Conservation (phyloP, 1,139 yeast species). For the Yamadazyma diospyri region DNA sequence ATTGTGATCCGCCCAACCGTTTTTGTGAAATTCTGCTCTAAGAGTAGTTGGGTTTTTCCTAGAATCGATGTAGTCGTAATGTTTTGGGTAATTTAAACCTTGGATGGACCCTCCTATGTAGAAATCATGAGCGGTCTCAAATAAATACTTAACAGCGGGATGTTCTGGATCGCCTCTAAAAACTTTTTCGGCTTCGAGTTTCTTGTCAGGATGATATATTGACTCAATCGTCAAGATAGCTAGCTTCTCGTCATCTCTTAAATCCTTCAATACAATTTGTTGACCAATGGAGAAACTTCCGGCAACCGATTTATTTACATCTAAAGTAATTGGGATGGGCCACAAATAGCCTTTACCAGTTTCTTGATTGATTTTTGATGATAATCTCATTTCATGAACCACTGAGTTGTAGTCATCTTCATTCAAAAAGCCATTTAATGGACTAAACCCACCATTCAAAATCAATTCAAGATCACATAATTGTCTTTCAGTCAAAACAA, state of each 20-base stretch:
- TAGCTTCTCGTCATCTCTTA: constrained; percentile 75
- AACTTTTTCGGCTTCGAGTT: constrained; percentile 74
- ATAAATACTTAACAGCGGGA: constrained; percentile 80
- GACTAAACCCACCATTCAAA: constrained; percentile 92
- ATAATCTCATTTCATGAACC: constrained; percentile 70
- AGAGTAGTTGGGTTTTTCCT: constrained; percentile 91
- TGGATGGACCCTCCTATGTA: constrained; percentile 87
- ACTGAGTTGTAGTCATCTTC: constrained; percentile 80
- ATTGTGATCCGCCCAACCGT: constrained; percentile 71
- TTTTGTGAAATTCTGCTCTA: constrained; percentile 73
- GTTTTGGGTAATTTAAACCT: constrained; percentile 81
- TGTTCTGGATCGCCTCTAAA: constrained; percentile 98
- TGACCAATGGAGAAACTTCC: constrained; percentile 49
- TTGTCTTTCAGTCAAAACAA: constrained; percentile 78
- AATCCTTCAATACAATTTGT: constrained; percentile 72
- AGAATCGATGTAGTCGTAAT: constrained; percentile 83
- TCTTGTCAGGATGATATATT: constrained; percentile 78
- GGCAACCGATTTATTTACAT: constrained; percentile 59
- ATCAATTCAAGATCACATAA: constrained; percentile 90
- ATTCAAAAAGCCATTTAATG: constrained; percentile 80
- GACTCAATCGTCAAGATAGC: constrained; percentile 81
- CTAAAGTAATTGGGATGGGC: constrained; percentile 92
- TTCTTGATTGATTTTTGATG: constrained; percentile 36
- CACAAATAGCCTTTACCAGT: constrained; percentile 67
- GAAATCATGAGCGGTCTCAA: constrained; percentile 72